phyloP scores from a whole-genome alignment of 257 asterid species.

The Solanum habrochaites region DNA sequence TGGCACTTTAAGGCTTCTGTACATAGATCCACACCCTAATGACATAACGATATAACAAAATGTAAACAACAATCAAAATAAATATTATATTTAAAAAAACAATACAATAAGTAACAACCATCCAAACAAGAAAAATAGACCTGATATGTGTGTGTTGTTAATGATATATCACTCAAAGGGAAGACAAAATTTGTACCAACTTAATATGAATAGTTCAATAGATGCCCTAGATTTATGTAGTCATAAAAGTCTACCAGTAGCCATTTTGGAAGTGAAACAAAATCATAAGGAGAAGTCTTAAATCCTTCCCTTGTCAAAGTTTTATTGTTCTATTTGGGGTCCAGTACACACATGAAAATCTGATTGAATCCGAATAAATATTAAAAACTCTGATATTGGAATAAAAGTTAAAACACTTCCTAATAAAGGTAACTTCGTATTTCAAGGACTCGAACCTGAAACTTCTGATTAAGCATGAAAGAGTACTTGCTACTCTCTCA shows the following conservation, averaged over 20 bases:
- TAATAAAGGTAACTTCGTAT: too few relatives aligned
- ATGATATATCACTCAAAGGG: background rate
- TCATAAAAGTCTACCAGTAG: background rate
- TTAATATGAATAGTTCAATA: background rate
- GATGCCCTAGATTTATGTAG: background rate
- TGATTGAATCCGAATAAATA: background rate
- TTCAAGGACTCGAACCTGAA: rapidly evolving
- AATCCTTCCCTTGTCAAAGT: background rate
- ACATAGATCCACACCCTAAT: background rate
- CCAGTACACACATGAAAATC: rapidly evolving
- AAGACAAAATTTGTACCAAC: background rate
- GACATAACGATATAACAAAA: too few relatives aligned
- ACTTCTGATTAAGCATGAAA: rapidly evolving
- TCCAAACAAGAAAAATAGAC: background rate
- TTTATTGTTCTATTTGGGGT: too few relatives aligned
- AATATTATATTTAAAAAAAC: background rate
- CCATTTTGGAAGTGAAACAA: background rate
- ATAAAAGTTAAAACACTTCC: background rate
- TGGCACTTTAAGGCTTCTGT: background rate
- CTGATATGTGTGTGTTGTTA: background rate
- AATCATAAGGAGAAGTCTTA: background rate
- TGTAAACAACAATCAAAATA: too few relatives aligned
- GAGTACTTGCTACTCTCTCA: too few relatives aligned
- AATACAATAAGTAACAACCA: background rate
- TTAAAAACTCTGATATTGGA: too few relatives aligned